Conservation (phyloP, 202 grass and related monocot genomes). For the Setaria viridis region DNA sequence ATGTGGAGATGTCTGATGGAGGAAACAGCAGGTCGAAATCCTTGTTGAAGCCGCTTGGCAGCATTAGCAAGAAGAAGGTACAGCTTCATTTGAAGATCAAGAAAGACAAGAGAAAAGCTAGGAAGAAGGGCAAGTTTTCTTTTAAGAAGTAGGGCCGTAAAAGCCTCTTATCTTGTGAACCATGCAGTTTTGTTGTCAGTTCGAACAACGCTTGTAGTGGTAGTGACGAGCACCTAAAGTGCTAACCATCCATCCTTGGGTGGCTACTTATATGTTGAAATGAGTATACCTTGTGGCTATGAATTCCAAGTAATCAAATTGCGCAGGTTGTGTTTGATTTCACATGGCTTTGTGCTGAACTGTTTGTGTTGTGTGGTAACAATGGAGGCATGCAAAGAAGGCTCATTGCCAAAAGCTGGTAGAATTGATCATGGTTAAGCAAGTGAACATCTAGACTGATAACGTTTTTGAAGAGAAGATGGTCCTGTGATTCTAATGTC, state of each 20-base stretch:
- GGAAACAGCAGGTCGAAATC: conserved; percentile 51
- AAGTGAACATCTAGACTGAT: background rate
- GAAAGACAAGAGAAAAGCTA: conserved; percentile 79
- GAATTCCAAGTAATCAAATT: background rate
- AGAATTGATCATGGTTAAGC: background rate
- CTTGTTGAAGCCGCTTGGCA: conserved; percentile 72
- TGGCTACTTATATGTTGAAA: conserved; percentile 23
- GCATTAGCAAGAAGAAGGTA: conserved; percentile 88
- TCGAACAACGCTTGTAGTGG: conserved; percentile 20
- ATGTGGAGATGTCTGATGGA: conserved; percentile 74
- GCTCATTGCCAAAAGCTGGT: background rate
- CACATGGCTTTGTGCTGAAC: background rate
- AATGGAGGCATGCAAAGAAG: background rate
- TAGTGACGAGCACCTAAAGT: conserved; percentile 15
- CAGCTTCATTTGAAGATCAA: conserved; percentile 77
- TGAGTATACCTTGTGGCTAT: background rate
- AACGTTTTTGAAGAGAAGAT: background rate
- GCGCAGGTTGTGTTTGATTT: background rate
- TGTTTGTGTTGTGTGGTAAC: background rate
- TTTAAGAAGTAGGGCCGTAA: conserved; percentile 44
- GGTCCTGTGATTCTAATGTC: background rate
- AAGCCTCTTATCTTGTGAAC: conserved; percentile 5
- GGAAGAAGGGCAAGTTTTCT: conserved; percentile 64
- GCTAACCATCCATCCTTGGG: conserved; percentile 29
- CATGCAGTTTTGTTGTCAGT: conserved; percentile 51